Evolutionary conservation across 176 grass and related monocot species (phyloP).

Genomic region (Aegilops umbellulata): DNA sequence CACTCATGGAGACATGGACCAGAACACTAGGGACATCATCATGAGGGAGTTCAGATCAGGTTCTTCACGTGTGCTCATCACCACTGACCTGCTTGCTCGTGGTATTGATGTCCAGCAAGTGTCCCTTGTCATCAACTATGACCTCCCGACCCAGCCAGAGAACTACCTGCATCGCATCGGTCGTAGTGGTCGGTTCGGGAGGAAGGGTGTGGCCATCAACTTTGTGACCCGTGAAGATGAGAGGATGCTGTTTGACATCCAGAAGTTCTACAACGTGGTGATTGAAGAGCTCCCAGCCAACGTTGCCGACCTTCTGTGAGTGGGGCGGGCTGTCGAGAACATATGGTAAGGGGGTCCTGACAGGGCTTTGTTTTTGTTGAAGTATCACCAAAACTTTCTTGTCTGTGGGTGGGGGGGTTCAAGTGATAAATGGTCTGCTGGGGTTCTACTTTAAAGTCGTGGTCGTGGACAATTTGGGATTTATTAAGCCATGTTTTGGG

Average conservation of each 20-base stretch:
- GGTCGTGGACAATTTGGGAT: constrained; percentile 47
- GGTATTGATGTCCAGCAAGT: constrained; percentile 97
- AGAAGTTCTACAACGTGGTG: constrained; percentile 81
- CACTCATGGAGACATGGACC: constrained; percentile 94
- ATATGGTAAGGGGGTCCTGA: constrained; percentile 23
- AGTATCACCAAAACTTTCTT: constrained; percentile 27
- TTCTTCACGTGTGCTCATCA: constrained; percentile 82
- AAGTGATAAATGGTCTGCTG: constrained; percentile 20
- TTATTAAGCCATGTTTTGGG: constrained; percentile 65
- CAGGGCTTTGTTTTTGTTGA: constrained; percentile 54
- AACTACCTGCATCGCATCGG: constrained; percentile 94
- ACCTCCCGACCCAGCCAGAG: constrained; percentile 84
- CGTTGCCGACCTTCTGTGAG: constrained; percentile 88
- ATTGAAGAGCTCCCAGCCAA: constrained; percentile 89
- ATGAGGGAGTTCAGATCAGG: constrained; percentile 92
- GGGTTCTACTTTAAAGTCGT: constrained; percentile 39
- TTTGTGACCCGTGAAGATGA: constrained; percentile 90
- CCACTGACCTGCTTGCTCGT: constrained; percentile 83
- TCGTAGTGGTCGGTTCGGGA: constrained; percentile 82
- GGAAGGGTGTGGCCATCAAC: constrained; percentile 93
- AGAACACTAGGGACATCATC: constrained; percentile 94
- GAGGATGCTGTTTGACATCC: constrained; percentile 89
- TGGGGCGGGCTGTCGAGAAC: constrained; percentile 4
- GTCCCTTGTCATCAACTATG: constrained; percentile 87
- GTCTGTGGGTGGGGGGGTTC: constrained; percentile 16